Base-by-base conservation (phyloP, 2,329 filamentous ascomycete genomes). In the Alternaria atra region DNA sequence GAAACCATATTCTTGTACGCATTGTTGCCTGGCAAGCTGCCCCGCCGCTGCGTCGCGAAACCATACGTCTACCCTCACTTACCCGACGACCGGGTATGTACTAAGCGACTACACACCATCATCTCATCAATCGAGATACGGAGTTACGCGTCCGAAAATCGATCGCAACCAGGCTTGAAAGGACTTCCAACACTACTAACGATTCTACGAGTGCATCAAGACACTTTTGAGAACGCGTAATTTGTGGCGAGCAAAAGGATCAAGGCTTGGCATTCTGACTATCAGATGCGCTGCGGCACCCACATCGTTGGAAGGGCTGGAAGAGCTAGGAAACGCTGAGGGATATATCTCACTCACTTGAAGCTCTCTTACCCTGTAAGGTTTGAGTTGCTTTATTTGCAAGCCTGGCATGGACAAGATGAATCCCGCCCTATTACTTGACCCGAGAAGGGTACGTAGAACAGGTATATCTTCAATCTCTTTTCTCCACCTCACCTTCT, bases 351-450 rank as follows among this genome's bases (percentile, higher is more conserved):
- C 20, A 25, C 15, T 43, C 17, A 50, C 46, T 61, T 55, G 57
- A 42, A 48, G 39, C 32, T 43, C 50, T 48, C 53, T 58, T 51
- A 56, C 44, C 44, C 37, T 55, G 43, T 37, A 7, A 15, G 23
- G 29, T 48, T 63, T 63, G 65, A 32, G 68, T 51, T 66, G 62
- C 55, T 69, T 62, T 58, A 30, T 55, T 63, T 63, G 32, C 46
- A 44, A 10, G 32, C 46, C 20, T 23, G 34, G 23, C 17, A 7
- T 61, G 46, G 62, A 54, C 62, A 64, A 23, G 52, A 70, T 73
- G 68, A 68, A 73, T 54, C 69, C 69, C 20, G 67, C 67, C 55
- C 58, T 73, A 55, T 69, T 73, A 70, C 67, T 71, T 65, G 68
- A 71, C 55, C 70, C 69, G 10, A 60, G 61, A 39, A 58, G 70